phyloP scores from a whole-genome alignment of 1,284 basidiomycete genomes.

The Irpex rosettiformis region DNA sequence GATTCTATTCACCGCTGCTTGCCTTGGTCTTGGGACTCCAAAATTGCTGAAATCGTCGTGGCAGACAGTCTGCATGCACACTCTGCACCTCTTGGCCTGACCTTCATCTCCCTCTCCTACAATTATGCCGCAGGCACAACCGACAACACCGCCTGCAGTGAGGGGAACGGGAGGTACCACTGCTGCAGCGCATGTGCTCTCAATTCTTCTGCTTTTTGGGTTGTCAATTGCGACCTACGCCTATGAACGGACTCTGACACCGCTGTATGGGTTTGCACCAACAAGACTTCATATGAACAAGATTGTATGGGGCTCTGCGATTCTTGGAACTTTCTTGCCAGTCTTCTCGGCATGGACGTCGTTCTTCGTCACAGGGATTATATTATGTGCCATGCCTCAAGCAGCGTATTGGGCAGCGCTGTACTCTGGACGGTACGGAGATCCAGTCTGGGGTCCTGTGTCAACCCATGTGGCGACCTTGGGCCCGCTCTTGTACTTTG shows the following conservation, averaged over 20 bases:
- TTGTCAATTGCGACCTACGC: conserved; percentile 51
- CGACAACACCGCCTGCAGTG: conserved; percentile 9
- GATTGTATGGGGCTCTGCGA: conserved; percentile 37
- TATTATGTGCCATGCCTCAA: conserved; percentile 54
- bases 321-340: conserved; percentile 35
- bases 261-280: conserved; percentile 55
- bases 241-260: conserved; percentile 52
- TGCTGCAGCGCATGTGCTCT: conserved; percentile 21
- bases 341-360: conserved; percentile 27
- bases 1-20: conserved; percentile 11
- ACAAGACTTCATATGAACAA: conserved; percentile 45
- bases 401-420: conserved; percentile 61
- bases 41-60: not conserved
- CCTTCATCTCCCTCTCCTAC: conserved; percentile 4
- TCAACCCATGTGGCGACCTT: conserved; percentile 54
- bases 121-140: conserved; percentile 16
- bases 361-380: conserved; percentile 38
- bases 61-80: conserved; percentile 1
- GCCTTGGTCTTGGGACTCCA: conserved; percentile 5
- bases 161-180: conserved; percentile 15
- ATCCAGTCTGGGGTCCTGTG: conserved; percentile 55
- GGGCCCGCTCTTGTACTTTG: conserved; percentile 49
- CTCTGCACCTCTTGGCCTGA: conserved; percentile 5
- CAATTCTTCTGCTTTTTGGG: conserved; percentile 29
- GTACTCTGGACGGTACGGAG: conserved; percentile 47